phyloP scores from a whole-genome alignment of 495 filamentous ascomycete species.

The Penicillium ochrochloron region DNA sequence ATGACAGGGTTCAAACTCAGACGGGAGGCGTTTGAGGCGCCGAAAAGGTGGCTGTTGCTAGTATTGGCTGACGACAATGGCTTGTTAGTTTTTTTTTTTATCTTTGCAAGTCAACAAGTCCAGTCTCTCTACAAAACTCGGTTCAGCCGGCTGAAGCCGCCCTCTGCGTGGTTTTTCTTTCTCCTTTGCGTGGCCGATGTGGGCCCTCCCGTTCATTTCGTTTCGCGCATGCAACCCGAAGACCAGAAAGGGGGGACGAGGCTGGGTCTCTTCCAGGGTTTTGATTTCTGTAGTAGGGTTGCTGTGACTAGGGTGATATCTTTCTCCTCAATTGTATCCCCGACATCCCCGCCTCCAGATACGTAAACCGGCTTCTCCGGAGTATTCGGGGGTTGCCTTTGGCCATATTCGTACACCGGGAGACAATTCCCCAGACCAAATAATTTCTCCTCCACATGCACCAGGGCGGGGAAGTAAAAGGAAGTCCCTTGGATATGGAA shows the following conservation, averaged over 20 bases:
- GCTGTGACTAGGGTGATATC: neutral
- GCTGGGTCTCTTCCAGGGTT: neutral
- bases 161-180: neutral
- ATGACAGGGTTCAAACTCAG: neutral
- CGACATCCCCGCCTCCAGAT: constrained; percentile 6
- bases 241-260: neutral
- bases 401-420: constrained; percentile 24
- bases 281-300: neutral
- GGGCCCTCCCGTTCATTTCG: neutral
- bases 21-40: constrained; percentile 1
- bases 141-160: constrained; percentile 2
- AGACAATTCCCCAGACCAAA: constrained; percentile 22
- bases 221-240: neutral
- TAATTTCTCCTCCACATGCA: constrained; percentile 9
- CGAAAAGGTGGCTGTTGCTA: neutral
- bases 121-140: neutral
- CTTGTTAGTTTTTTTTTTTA: neutral
- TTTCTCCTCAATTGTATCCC: constrained; percentile 5
- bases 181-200: neutral
- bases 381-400: constrained; percentile 7
- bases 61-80: neutral
- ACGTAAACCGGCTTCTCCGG: constrained; percentile 11
- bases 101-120: neutral
- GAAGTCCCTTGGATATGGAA: neutral
- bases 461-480: neutral